phyloP scores from a whole-genome alignment of 1,139 yeast genomes.

The Arxiozyma heterogenica region DNA sequence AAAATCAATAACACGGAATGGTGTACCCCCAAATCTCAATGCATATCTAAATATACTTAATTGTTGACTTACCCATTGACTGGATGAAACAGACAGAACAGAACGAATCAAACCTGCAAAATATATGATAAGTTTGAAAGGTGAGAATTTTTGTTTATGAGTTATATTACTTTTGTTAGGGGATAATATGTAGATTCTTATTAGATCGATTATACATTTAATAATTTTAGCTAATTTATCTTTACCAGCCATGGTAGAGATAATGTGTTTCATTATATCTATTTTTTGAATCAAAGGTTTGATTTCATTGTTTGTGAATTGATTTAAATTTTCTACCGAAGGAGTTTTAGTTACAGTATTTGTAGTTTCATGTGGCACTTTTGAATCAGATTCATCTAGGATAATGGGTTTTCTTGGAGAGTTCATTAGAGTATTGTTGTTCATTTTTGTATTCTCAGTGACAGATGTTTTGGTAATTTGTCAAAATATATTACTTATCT shows the following conservation, averaged over 20 bases:
- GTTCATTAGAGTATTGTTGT: not conserved
- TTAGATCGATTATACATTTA: constrained; percentile 48
- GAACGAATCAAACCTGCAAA: not conserved
- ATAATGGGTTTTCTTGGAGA: not conserved
- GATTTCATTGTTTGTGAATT: not conserved
- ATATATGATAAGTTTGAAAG: not conserved
- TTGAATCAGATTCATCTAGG: not conserved
- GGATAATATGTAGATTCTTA: constrained; percentile 31
- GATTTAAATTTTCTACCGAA: not conserved
- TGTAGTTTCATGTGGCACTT: not conserved
- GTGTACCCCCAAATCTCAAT: constrained; percentile 63
- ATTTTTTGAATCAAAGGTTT: constrained; percentile 1
- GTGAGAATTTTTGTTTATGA: not conserved
- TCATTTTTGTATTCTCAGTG: not conserved
- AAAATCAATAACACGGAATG: constrained; percentile 39
- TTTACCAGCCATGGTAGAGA: constrained; percentile 39
- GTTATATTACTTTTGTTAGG: not conserved
- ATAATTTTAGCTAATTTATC: constrained; percentile 60
- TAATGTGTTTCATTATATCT: constrained; percentile 2
- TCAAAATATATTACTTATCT: no score
- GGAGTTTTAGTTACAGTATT: constrained; percentile 3
- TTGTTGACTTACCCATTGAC: constrained; percentile 36
- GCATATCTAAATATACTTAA: constrained; percentile 57
- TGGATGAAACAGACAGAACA: constrained; percentile 7
- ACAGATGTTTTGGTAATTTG: not conserved